Base-by-base conservation (phyloP, 257 asterid species). In the Paraleonurus japonicus region DNA sequence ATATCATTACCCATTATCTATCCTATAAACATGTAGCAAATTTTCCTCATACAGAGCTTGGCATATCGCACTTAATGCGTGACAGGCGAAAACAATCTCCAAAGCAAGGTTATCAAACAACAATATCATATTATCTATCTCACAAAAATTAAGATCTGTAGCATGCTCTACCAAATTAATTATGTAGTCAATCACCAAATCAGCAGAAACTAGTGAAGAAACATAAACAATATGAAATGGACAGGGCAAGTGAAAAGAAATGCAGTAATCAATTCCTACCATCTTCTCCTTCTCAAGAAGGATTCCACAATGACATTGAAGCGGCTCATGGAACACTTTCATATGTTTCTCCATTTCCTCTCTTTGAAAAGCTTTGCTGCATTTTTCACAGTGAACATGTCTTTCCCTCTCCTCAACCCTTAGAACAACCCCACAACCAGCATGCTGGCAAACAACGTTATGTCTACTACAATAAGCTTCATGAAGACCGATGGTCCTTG, bases 261-360 rank as follows among this genome's bases (percentile, higher is more conserved):
- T 47, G 33, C 28, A 61, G 22, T 33, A 28, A 60, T 28, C 22
- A 23, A 28, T 67, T 33, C 87, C 76, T 80, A 95, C 99, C 99
- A 95, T 95, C 67, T 84, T 84, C 69, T 88, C 95, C 79, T 95
- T 92, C 84, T 89, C 98, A 55, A 95, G 96, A 72, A 87, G 83
- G 61, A 84, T 61, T 24, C 99, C 98, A 65, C 99, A 95, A 4
- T 93, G 87, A 73, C 99, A 95, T 43, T 83, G 85, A 73, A 95
- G 96, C 20, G 99, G 98, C 75, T 85, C 96, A 8, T 95, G 99
- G 80, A 95, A 95, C 37, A 92, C 96, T 80, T 88, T 89, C 92
- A 86, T 81, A 68, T 95, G 99, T 79, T 95, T 95, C 85, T 83
- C 90, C 16, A 95, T 89, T 81, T 95, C 99, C 71, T 80, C 89